Conservation (phyloP, 2,329 filamentous ascomycete species). For the Geosmithia putterillii region DNA sequence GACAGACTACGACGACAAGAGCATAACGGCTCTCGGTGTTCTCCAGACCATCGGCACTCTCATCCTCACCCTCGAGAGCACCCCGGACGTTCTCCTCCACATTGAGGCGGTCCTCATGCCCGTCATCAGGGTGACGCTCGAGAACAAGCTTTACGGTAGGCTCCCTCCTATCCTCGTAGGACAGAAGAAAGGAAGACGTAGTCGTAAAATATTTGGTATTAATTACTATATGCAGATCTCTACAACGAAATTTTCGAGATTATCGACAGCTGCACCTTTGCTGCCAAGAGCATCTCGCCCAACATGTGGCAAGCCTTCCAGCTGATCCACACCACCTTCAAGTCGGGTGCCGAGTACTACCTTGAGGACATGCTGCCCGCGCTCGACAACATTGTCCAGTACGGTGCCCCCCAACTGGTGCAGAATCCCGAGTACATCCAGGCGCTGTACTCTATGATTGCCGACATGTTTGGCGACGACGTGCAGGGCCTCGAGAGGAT, state of each 20-base stretch:
- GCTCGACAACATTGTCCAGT: conserved; percentile 94
- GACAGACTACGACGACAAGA: conserved; percentile 96
- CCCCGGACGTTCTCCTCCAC: conserved; percentile 85
- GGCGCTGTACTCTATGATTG: conserved; percentile 86
- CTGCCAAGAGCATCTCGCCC: conserved; percentile 85
- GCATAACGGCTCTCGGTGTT: conserved; percentile 91
- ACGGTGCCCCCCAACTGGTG: conserved; percentile 67
- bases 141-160: conserved; percentile 90
- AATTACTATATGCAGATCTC: conserved; percentile 48
- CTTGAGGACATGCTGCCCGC: conserved; percentile 98
- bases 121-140: conserved; percentile 86
- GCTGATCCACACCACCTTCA: conserved; percentile 92
- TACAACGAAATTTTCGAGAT: conserved; percentile 99
- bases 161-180: too few species aligned
- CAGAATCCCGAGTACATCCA: conserved; percentile 79
- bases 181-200: too few species aligned
- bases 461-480: conserved; percentile 84
- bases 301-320: conserved; percentile 99
- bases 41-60: conserved; percentile 95
- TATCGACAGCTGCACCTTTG: conserved; percentile 97
- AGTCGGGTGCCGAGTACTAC: conserved; percentile 91
- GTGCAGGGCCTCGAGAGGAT: conserved; percentile 93
- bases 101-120: conserved; percentile 96
- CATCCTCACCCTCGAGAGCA: conserved; percentile 93
- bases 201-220: neutral